Evolutionary conservation across 371 early-diverging fungal species (phyloP), one percentile per base, ranked within the genome.

Genomic region (Syncephalis plumigaleata): DNA sequence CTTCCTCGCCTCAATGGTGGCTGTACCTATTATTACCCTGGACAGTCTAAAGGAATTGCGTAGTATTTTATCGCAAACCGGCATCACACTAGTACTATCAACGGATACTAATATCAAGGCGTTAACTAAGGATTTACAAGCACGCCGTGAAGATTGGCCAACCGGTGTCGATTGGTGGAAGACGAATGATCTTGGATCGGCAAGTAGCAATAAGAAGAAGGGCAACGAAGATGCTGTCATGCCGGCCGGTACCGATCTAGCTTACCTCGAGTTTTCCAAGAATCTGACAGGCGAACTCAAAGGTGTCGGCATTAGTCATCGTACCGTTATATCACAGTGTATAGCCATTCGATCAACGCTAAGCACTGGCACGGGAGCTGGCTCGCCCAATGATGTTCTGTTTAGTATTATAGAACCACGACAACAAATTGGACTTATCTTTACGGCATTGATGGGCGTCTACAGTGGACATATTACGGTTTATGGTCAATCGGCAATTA

Each of bases 191-290:
- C 60, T 79, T 44, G 80, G 79, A 0, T 56, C 64, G 5, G 70
- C 71, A 67, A 63, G 70, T 48, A 67, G 71, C 16, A 66, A 69
- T 45, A 73, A 70, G 39, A 73, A 69, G 45, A 58, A 75, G 23
- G 58, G 61, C 0, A 47, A 56, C 39, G 58, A 51, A 1, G 54
- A 60, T 16, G 60, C 57, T 38, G 67, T 73, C 36, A 60, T 67
- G 1, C 60, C 64, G 44, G 51, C 48, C 8, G 47, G 55, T 3
- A 60, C 67, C 4, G 86, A 86, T 24, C 55, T 81, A n/a, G 91
- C 91, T 2, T 87, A 87, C 52, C 71, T 90, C 36, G 88, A 87
- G 58, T 88, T 79, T 51, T 75, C 77, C 46, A 88, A 87, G 49
- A 79, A 81, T 47, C 72, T 75, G 9, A 77, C 73, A 47, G 87